Conservation (phyloP, 169 alveolate species). For the Cryptosporidium sp. region DNA sequence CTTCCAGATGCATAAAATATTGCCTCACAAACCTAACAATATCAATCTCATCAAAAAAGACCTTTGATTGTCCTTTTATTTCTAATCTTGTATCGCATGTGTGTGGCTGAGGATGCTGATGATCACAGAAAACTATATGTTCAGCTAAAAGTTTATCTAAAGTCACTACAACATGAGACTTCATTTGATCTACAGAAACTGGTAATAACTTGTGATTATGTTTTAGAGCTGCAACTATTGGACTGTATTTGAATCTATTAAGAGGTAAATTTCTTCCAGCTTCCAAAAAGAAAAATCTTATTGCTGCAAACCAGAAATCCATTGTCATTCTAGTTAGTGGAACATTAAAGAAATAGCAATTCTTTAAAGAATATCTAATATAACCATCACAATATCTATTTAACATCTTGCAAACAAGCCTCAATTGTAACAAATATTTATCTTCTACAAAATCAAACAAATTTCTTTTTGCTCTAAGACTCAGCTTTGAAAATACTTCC, state of each 20-base stretch:
- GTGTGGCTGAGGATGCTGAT: conserved; percentile 70
- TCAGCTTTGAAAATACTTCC: conserved; percentile 44
- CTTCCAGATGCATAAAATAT: conserved; percentile 42
- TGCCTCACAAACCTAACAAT: conserved; percentile 50
- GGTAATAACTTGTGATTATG: conserved; percentile 63
- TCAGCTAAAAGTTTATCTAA: conserved; percentile 62
- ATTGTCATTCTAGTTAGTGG: conserved; percentile 47
- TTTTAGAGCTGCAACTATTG: conserved; percentile 71
- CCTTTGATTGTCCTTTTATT: conserved; percentile 73
- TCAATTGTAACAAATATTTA: conserved; percentile 20
- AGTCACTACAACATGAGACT: conserved; percentile 58
- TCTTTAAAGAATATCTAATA: conserved; percentile 40
- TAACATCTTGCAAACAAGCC: conserved; percentile 39
- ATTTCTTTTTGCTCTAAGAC: conserved; percentile 33
- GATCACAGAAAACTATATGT: conserved; percentile 72
- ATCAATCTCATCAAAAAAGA: conserved; percentile 63
- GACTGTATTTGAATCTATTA: conserved; percentile 35
- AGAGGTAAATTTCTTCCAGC: conserved; percentile 56
- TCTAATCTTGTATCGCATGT: conserved; percentile 59
- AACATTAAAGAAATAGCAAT: conserved; percentile 55
- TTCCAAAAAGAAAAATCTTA: conserved; percentile 53
- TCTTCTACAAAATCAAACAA: conserved; percentile 59
- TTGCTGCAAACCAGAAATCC: conserved; percentile 73
- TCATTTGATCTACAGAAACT: conserved; percentile 69
- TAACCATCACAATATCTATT: conserved; percentile 55